Conservation (phyloP, 208 protist species). For the Blastocrithidia nonstop region DNA sequence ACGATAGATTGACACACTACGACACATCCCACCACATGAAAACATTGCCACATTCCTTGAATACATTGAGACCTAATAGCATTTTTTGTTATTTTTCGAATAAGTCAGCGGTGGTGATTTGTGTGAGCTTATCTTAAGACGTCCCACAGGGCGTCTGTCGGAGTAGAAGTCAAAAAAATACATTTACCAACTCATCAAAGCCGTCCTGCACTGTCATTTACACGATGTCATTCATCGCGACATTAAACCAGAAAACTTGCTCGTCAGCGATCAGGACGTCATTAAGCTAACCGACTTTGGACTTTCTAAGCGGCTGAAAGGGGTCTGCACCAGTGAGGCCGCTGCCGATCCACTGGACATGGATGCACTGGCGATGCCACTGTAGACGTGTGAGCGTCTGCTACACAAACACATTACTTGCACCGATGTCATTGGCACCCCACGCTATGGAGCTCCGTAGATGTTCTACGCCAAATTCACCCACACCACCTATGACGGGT, state of each 20-base stretch:
- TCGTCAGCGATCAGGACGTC: constrained; percentile 72
- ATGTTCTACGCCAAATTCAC: constrained; percentile 89
- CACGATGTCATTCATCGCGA: constrained; percentile 86
- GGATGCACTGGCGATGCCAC: constrained; percentile 58
- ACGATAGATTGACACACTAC: constrained; percentile 78
- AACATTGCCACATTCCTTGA: constrained; percentile 84
- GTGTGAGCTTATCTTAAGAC: constrained; percentile 78
- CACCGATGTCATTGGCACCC: constrained; percentile 82
- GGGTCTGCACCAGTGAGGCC: constrained; percentile 43
- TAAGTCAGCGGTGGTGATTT: constrained; percentile 74
- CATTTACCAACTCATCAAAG: constrained; percentile 83
- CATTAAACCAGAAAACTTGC: constrained; percentile 86
- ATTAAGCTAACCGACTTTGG: constrained; percentile 89
- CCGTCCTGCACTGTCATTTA: constrained; percentile 80
- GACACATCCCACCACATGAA: constrained; percentile 74
- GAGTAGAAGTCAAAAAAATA: constrained; percentile 76
- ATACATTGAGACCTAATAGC: constrained; percentile 67
- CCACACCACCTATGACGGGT: constrained; percentile 87
- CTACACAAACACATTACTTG: constrained; percentile 71
- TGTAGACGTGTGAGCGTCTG: constrained; percentile 60
- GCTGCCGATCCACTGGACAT: constrained; percentile 46
- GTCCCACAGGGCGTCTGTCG: constrained; percentile 51
- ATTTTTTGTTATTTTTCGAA: constrained; percentile 82
- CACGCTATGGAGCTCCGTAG: constrained; percentile 80
- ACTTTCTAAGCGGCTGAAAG: constrained; percentile 63